Evolutionary conservation across 129 eudicot genomes (phyloP), one percentile per base, ranked within the genome.

Genomic region (Helichrysum umbraculigerum): DNA sequence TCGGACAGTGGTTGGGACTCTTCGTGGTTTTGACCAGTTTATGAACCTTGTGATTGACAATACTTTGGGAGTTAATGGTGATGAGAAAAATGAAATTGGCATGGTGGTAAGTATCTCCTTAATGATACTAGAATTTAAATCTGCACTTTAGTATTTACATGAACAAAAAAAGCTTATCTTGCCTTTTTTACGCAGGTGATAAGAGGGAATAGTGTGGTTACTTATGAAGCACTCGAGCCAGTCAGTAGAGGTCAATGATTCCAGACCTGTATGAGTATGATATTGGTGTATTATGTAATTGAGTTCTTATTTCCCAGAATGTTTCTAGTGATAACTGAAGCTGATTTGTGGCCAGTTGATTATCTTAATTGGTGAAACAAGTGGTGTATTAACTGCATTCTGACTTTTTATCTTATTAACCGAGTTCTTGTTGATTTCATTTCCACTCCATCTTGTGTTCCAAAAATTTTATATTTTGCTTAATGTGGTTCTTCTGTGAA

Each of bases 161-260:
- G 4, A 60, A 21, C 2, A 33, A n/a, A 73, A 25, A 25, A 0
- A 4, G 17, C 17, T 16, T 2, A 17, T 6, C 35, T 4, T 62
- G 34, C 22, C 6, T 37, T 50, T 0, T 51, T 59, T 28, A 14
- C 29, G 67, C 79, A 92, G 98, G 98, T 92, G 71, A 89, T 92
- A 64, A 84, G 98, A 81, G 98, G 98, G 71, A 92, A 92, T 76
- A 92, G 98, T 30, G 98, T 92, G 81, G 96, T 92, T 54, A 92
- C 93, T 14, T 90, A 89, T 66, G 96, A 92, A 86, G 96, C 98
- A 11, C 96, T 92, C 17, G 96, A 92, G 81, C 98, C 96, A 10
- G 88, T 89, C 28, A 71, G 64, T 50, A 83, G 92, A 86, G 71
- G 80, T 28, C 91, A 91, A 79, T 86, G 78, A 81, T 68, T 68